Base-by-base conservation (phyloP, 257 asterid genomes). In the Solanum stenotomum region DNA sequence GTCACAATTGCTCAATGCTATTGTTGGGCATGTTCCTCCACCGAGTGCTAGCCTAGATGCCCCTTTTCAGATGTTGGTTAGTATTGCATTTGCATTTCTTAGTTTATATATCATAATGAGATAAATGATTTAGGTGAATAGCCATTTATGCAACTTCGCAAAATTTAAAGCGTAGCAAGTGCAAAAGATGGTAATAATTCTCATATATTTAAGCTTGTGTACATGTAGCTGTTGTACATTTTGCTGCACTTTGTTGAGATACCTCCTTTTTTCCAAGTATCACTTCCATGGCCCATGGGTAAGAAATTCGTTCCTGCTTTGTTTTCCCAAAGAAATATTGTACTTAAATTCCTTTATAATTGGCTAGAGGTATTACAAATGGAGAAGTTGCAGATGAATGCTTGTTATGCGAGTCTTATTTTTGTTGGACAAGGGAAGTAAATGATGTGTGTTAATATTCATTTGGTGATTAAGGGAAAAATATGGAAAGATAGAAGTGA, bases 11-110 rank as follows among this genome's bases (percentile, higher is more conserved):
- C 99, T 97, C 71, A 98, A 97, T 92, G 96, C 99, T 84, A 91
- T 97, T 70, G 85, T 94, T 76, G 91, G 91, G 75, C 97, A 97
- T 29, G 99, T 97, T 91, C 96, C 95, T 90, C 92, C 98, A 18
- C 99, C 99, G 68, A 81, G 86, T 90, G 96, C 93, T 33, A 94
- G 88, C 87, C 90, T 94, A 75, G 99, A 97, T 90, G 98, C 93
- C 25, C 99, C 99, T 85, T 97, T 97, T 67, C 95, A 93, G 92
- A 97, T 97, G 99, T 95, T 97, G 99, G 99, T 97, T 90, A 84
- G 98, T 94, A 87, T 87, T 86, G 83, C 52, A 74, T 70, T 87
- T 67, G 27, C 22, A 33, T 88, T 22, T n/a, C 35, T 44, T n/a
- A 52, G 84, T 33, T 68, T n/a, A 79, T 14, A 16, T 37, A 42